Evolutionary conservation across 768 basidiomycete genomes (phyloP).

Genomic region (Mycena leptocephala): DNA sequence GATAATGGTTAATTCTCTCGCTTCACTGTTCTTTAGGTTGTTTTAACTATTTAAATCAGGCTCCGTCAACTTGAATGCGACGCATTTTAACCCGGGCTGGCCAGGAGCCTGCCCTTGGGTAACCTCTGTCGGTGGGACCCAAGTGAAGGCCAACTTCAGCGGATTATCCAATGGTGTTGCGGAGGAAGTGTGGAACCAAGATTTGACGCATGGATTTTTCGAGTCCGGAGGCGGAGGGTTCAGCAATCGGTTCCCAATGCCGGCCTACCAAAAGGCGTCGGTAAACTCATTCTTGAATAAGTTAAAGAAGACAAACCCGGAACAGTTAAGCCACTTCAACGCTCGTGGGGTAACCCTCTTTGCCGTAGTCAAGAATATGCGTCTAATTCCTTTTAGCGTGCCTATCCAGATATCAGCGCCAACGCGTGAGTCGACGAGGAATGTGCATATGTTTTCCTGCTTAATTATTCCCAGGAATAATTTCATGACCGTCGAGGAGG

Average conservation of each 20-base stretch:
- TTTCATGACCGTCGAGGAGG: slow-evolving; percentile 43
- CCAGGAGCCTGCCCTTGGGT: slow-evolving; percentile 62
- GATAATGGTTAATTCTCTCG: slow-evolving; percentile 48
- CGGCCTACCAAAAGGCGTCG: slow-evolving; percentile 56
- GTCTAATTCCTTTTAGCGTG: slow-evolving; percentile 37
- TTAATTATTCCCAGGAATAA: slow-evolving; percentile 15
- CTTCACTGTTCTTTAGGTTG: neutral
- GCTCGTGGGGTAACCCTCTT: slow-evolving; percentile 45
- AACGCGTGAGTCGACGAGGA: slow-evolving; percentile 47
- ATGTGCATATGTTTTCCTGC: neutral
- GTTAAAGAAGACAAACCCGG: slow-evolving; percentile 50
- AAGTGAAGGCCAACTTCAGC: slow-evolving; percentile 52
- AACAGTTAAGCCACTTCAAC: slow-evolving; percentile 43
- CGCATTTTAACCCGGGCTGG: slow-evolving; percentile 63
- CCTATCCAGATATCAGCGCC: slow-evolving; percentile 55
- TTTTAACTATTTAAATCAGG: slow-evolving; percentile 38
- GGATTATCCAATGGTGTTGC: slow-evolving; percentile 35
- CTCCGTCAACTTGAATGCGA: slow-evolving; percentile 51
- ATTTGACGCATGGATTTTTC: slow-evolving; percentile 49
- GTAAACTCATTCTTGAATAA: slow-evolving; percentile 50
- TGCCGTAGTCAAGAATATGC: neutral
- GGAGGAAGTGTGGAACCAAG: slow-evolving; percentile 51
- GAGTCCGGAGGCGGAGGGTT: slow-evolving; percentile 55
- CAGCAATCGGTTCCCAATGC: slow-evolving; percentile 56
- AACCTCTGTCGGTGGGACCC: slow-evolving; percentile 64